Evolutionary conservation across 176 grass and related monocot species (phyloP).

Genomic region (Raddia distichophylla): DNA sequence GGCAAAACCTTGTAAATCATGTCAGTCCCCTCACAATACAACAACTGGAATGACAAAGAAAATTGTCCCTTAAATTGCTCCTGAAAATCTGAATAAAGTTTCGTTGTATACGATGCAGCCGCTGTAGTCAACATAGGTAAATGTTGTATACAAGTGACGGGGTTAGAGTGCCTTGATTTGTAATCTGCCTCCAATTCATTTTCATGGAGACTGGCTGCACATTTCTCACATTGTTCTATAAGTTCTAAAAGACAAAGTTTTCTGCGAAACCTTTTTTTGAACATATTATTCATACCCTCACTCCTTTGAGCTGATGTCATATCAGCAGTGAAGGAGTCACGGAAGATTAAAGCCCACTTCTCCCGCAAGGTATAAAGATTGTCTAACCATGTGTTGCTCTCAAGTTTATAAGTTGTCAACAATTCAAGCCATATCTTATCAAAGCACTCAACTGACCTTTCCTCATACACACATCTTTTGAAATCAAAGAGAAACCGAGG

Average conservation of each 20-base stretch:
- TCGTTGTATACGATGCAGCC: neutral
- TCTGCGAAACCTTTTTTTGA: too few relatives aligned
- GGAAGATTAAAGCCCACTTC: slow-evolving; percentile 31
- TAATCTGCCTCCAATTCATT: slow-evolving; percentile 56
- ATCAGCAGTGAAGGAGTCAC: neutral
- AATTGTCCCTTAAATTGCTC: slow-evolving; percentile 53
- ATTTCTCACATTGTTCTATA: too few relatives aligned
- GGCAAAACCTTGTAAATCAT: neutral
- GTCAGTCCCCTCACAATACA: too few relatives aligned
- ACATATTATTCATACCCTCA: too few relatives aligned
- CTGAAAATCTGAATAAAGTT: slow-evolving; percentile 38
- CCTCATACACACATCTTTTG: slow-evolving; percentile 9
- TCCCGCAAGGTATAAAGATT: slow-evolving; percentile 15
- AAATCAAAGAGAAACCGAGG: slow-evolving; percentile 17
- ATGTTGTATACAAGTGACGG: too few relatives aligned
- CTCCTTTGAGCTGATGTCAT: too few relatives aligned
- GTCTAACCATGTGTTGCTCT: neutral
- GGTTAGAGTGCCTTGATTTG: slow-evolving; percentile 42
- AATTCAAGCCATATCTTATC: slow-evolving; percentile 31
- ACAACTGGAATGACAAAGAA: neutral
- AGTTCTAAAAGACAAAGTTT: too few relatives aligned
- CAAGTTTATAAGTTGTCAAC: slow-evolving; percentile 26
- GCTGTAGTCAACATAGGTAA: slow-evolving; percentile 41
- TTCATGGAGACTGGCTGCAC: slow-evolving; percentile 33
- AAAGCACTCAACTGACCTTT: neutral